Evolutionary conservation across 2,329 filamentous ascomycete genomes (phyloP).

Genomic region (Metarhizium robertsii): DNA sequence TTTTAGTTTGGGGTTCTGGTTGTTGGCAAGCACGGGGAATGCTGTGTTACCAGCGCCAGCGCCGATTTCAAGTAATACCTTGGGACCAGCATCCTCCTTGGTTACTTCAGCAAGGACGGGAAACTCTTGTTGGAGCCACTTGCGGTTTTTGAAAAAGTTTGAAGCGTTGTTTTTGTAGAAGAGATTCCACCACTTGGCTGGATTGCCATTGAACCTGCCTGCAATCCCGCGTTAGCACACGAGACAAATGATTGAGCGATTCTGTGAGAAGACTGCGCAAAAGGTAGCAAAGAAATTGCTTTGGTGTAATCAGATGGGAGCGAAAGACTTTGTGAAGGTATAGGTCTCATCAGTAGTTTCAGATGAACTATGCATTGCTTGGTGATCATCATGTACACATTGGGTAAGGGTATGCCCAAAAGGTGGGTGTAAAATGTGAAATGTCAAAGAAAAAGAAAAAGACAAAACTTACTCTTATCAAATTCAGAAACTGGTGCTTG

Average conservation of each 20-base stretch:
- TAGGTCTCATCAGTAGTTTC: slow-evolving; percentile 51
- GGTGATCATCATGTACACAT: slow-evolving; percentile 46
- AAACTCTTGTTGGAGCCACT: slow-evolving; percentile 96
- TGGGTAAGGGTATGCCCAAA: slow-evolving; percentile 1
- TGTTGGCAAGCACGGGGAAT: slow-evolving; percentile 78
- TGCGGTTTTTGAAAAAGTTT: slow-evolving; percentile 98
- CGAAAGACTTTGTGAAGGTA: slow-evolving; percentile 52
- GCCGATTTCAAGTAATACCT: slow-evolving; percentile 78
- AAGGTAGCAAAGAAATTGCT: slow-evolving; percentile 7
- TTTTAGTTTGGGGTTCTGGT: slow-evolving; percentile 71
- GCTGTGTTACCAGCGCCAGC: slow-evolving; percentile 95
- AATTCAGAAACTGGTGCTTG: slow-evolving; percentile 83
- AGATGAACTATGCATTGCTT: slow-evolving; percentile 62
- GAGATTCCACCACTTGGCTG: slow-evolving; percentile 94
- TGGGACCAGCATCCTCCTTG: slow-evolving; percentile 55
- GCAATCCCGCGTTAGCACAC: slow-evolving; percentile 29
- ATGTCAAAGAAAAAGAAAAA: slow-evolving; percentile 1
- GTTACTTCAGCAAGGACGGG: slow-evolving; percentile 75
- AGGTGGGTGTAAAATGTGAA: neutral
- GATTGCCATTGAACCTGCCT: slow-evolving; percentile 80
- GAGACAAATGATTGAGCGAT: neutral
- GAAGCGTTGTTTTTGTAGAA: slow-evolving; percentile 97
- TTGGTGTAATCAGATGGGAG: slow-evolving; percentile 54
- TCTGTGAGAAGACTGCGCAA: neutral
- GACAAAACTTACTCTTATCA: slow-evolving; percentile 60